Base-by-base conservation (phyloP, 306 rosid genomes). In the Sindora glabra region DNA sequence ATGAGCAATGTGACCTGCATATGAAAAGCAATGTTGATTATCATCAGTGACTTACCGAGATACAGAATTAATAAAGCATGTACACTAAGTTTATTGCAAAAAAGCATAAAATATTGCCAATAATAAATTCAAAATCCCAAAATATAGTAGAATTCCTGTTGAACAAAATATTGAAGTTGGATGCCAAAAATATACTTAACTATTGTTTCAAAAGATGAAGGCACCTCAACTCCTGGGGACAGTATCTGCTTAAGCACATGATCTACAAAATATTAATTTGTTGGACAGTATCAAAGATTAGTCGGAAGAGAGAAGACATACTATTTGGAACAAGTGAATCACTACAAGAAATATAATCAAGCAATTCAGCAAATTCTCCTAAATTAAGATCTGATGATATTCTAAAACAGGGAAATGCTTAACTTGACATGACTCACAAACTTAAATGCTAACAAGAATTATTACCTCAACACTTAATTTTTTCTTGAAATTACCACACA, bases 1-100 rank as follows among this genome's bases (percentile, higher is more conserved):
- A 79, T 88, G 98, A 58, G 98, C 98, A 72, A 92, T 57, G 55
- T 88, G 96, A 82, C 98, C 98, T 92, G 98, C 71, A 80, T 9
- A 40, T 45, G 64, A 40, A 75, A 44, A 56, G 44, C 39, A 47
- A 54, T 73, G 76, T 65, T 42, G 79, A 69, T 64, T 62, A 68
- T 23, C 59, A 41, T 65, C 65, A 66, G 48, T 17, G 33, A 56
- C 27, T 3, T 30, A 62, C 47, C 71, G 62, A 64, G 61, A 41
- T n/a, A 50, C 32, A 2, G 5, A 63, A 63, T 22, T 38, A 27
- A 62, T 36, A 48, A 39, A 44, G 39, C 19, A 46, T 14, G 32
- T 50, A 42, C 16, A n/a, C 38, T 7, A 29, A 49, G 51, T 24
- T 45, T 8, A 30, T 56, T 6, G 16, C n/a, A 29, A 23, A 52